Evolutionary conservation across 352 stramenopile genomes (phyloP).

Genomic region (Thraustotheca clavata): DNA sequence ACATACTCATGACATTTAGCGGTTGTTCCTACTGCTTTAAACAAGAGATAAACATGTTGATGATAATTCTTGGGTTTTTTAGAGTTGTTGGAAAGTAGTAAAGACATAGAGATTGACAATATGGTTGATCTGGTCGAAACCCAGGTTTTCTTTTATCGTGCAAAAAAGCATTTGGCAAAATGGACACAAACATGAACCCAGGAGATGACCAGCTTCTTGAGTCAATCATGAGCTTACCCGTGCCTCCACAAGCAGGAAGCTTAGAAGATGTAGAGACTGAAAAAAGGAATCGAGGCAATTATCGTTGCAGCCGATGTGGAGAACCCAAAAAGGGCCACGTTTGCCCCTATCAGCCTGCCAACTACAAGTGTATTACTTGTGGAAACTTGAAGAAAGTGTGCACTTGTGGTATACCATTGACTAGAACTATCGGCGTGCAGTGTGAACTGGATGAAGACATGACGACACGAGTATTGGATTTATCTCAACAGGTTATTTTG

Average conservation of each 20-base stretch:
- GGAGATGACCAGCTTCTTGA: neutral
- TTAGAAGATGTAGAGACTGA: neutral
- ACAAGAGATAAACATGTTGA: too few relatives aligned
- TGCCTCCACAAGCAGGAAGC: neutral
- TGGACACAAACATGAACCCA: neutral
- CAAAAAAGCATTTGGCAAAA: neutral
- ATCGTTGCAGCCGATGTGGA: slow-evolving; percentile 75
- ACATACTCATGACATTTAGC: too few relatives aligned
- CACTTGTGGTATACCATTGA: slow-evolving; percentile 51
- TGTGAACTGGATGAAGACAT: slow-evolving; percentile 78
- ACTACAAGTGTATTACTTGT: slow-evolving; percentile 74
- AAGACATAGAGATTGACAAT: too few relatives aligned
- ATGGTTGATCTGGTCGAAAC: too few relatives aligned
- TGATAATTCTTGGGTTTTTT: too few relatives aligned
- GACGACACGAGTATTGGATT: slow-evolving; percentile 65
- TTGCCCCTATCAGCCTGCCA: slow-evolving; percentile 70
- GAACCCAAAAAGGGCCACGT: slow-evolving; percentile 83
- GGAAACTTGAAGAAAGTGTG: slow-evolving; percentile 69
- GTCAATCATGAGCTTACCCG: neutral
- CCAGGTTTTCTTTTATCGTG: too few relatives aligned
- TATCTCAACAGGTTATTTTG: slow-evolving; percentile 30
- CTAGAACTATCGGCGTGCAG: slow-evolving; percentile 59
- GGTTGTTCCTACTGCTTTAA: too few relatives aligned
- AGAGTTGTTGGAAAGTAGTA: too few relatives aligned
- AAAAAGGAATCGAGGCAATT: slow-evolving; percentile 64